phyloP scores from a whole-genome alignment of 177 flowering plant species.

The Vitis hybrid region DNA sequence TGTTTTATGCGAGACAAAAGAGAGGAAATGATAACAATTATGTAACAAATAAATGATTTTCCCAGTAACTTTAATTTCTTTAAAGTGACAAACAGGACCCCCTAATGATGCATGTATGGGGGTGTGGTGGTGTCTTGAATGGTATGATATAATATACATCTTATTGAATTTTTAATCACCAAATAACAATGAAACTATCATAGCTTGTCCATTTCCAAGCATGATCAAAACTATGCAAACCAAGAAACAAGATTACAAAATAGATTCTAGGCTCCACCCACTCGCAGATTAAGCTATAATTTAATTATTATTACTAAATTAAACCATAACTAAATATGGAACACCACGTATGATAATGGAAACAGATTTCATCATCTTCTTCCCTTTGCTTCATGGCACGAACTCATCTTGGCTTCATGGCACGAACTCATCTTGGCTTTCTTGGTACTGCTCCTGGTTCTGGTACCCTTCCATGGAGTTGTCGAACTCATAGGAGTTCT shows the following conservation, averaged over 20 bases:
- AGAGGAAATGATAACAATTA: too few species aligned
- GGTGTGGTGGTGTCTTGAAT: neutral
- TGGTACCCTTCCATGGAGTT: slow-evolving; percentile 9
- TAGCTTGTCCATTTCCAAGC: neutral
- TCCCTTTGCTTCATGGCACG: neutral
- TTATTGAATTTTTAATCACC: neutral
- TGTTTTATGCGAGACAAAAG: too few species aligned
- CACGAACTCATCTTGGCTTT: neutral
- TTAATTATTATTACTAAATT: neutral
- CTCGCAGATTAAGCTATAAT: neutral
- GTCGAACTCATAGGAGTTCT: slow-evolving; percentile 2
- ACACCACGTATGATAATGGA: neutral
- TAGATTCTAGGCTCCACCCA: too few species aligned
- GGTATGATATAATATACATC: neutral
- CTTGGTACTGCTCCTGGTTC: neutral
- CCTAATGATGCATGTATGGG: too few species aligned
- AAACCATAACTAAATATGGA: neutral
- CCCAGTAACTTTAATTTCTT: too few species aligned
- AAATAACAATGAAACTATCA: neutral
- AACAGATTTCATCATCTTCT: neutral
- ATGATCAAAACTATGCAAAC: neutral
- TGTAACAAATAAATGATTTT: too few species aligned
- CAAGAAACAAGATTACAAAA: slow-evolving; percentile 2
- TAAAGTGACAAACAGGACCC: too few species aligned
- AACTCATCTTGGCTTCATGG: neutral